Evolutionary conservation across 331 rosid genomes (phyloP), one percentile per base, ranked within the genome.

Genomic region (Ulmus americana): DNA sequence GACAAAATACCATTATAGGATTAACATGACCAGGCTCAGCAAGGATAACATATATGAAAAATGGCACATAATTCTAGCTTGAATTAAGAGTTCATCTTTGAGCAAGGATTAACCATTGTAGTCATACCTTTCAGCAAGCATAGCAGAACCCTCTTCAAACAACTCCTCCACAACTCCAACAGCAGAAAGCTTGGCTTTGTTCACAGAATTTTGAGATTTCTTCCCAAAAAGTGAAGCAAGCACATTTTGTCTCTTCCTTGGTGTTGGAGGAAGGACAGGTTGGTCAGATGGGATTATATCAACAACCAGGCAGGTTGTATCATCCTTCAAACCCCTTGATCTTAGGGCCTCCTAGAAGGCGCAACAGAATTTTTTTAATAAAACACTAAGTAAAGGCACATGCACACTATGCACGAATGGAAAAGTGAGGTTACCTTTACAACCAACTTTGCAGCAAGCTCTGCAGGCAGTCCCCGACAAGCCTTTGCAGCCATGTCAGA

Each of bases 111-210:
- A 28, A 28, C 35, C 35, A 28, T 28, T 28, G 35, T 28, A 28
- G 22, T 15, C 53, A 8, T 73, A 94, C 99, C 99, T 90, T 78
- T 94, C 99, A 58, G 85, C 81, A 58, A 94, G 99, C 91, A 92
- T 85, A 64, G 98, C 98, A 73, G 98, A 92, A 58, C 97, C 98
- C 75, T 92, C 98, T 89, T 94, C 99, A 78, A 94, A 94, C 71
- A 94, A 77, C 77, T 94, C 99, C 82, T 90, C 99, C 71, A 94
- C 98, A 61, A 72, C 95, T 53, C 97, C 99, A 50, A 94, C 95
- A 39, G 99, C 72, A 41, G 99, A 94, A 74, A 84, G 99, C 77
- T 94, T 94, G 67, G 90, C 78, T 85, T 94, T 89, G 82, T 67
- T 83, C 13, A 81, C 60, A 52, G 86, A 72, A 67, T 82, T 83